Base-by-base conservation (phyloP, 31 red algal species). In the Porphyra umbilicalis region DNA sequence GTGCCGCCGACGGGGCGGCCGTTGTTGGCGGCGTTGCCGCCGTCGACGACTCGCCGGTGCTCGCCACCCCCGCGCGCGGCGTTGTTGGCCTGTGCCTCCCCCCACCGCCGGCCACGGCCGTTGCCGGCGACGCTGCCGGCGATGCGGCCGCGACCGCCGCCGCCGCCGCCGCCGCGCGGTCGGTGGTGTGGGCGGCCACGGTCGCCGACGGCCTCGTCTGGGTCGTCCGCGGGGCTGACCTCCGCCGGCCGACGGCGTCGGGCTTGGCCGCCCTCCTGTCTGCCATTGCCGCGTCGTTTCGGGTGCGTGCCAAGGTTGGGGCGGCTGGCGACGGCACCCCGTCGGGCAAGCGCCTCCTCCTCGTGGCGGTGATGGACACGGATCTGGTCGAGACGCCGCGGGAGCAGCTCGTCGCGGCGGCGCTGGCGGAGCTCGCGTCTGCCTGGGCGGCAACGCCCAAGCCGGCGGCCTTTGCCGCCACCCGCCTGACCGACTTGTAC, bases 401-500 rank as follows among this genome's bases (percentile, higher is more conserved):
- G 20, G 57, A 71, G 57, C 25, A 18, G 57, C 57, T 71, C 13
- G 57, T 71, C 57, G 57, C 57, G 57, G 57, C 57, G 57, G 57
- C 57, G 16, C 57, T 71, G 6, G 57, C 57, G 13, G 57, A 71
- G 57, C 57, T 71, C 25, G 57, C 57, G 6, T 18, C 57, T 25
- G 57, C 57, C 11, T 71, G 57, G 57, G 57, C 25, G 11, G 13
- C 57, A 18, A 71, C 57, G 0, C 57, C 57, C 0, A 18, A 29
- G 57, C 57, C 57, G 57, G 57, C 57, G 25, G 57, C 25, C 57
- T 71, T 71, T 71, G 57, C 57, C 57, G 10, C 57, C 8, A 71
- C 57, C 57, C 57, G 57, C 32, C 57, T 81, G 18, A 86, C 75
- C 7, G 83, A 90, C 15, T 29, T 90, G 31, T 90, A 80, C 79